Percentiles rank a stretch among this genome's conserved stretches.
These are phyloP conservation scores for Colletotrichum sp. DNA, from an alignment of 2,329 filamentous ascomycete genomes.

Conservation along the genomic window DNA sequence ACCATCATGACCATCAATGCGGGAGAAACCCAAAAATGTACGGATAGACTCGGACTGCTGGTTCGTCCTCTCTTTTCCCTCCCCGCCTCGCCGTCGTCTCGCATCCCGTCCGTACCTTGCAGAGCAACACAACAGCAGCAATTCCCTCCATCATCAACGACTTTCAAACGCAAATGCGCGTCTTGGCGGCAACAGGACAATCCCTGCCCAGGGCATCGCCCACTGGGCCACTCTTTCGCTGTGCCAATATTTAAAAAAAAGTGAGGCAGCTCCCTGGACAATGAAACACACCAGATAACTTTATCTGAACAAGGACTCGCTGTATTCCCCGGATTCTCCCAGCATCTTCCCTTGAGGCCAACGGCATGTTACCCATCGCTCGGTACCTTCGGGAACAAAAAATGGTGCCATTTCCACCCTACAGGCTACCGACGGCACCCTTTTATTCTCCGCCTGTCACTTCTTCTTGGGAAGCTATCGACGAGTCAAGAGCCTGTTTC, in stretches of 20 bases:
- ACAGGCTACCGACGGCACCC: background rate
- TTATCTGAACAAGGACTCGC: conserved; percentile 17
- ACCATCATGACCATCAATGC: background rate
- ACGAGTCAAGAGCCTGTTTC: conserved; percentile 18
- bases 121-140: background rate
- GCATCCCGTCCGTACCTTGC: background rate
- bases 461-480: background rate
- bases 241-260: background rate
- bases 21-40: background rate
- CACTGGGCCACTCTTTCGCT: background rate
- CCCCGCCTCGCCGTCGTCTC: background rate
- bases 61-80: conserved; percentile 13
- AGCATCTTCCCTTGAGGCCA: background rate
- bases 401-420: conserved; percentile 5
- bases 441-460: background rate
- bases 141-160: background rate
- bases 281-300: conserved; percentile 18
- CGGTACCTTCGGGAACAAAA: conserved; percentile 14
- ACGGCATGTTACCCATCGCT: background rate
- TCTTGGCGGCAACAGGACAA: background rate
- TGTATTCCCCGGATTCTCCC: conserved; percentile 5
- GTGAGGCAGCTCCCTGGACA: background rate
- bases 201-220: background rate
- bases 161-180: background rate
- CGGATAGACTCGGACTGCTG: background rate